Evolutionary conservation across 2,329 filamentous ascomycete species (phyloP).

Genomic region (Pyricularia grisea): DNA sequence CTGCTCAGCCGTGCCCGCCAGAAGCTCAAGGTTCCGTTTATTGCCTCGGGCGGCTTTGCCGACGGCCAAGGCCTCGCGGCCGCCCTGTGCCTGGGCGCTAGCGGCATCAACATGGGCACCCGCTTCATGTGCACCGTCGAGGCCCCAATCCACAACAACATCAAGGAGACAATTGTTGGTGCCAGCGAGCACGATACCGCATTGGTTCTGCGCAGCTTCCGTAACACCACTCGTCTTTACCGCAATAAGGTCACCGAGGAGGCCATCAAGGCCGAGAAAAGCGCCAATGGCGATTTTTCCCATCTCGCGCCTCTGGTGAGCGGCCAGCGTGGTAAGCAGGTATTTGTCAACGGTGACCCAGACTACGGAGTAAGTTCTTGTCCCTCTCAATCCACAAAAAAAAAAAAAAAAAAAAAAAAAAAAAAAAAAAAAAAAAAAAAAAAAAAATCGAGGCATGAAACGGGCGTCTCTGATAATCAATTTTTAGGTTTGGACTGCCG

Average conservation of each 20-base stretch:
- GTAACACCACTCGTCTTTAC: slow-evolving; percentile 82
- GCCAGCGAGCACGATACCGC: slow-evolving; percentile 87
- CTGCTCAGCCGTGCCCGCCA: slow-evolving; percentile 79
- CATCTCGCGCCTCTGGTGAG: slow-evolving; percentile 83
- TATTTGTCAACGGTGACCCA: slow-evolving; percentile 85
- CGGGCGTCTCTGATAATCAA: not conserved
- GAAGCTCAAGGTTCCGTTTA: slow-evolving; percentile 77
- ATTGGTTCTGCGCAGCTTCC: slow-evolving; percentile 81
- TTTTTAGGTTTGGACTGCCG: slow-evolving; percentile 82
- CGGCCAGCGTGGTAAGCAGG: slow-evolving; percentile 81
- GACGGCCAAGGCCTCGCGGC: slow-evolving; percentile 91
- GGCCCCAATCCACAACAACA: slow-evolving; percentile 82
- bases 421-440: too few species aligned
- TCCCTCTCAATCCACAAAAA: too few species aligned
- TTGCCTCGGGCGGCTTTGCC: slow-evolving; percentile 90
- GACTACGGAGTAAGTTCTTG: slow-evolving; percentile 66
- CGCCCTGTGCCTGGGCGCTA: slow-evolving; percentile 79
- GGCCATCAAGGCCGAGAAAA: slow-evolving; percentile 80
- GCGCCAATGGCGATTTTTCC: slow-evolving; percentile 75
- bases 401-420: too few species aligned
- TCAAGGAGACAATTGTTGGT: slow-evolving; percentile 87
- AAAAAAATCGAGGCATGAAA: too few species aligned
- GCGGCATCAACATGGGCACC: slow-evolving; percentile 97
- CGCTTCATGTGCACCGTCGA: slow-evolving; percentile 95
- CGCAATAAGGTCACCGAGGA: slow-evolving; percentile 80